phyloP scores from a whole-genome alignment of 2,329 filamentous ascomycete genomes.

The Pseudonectria buxi region DNA sequence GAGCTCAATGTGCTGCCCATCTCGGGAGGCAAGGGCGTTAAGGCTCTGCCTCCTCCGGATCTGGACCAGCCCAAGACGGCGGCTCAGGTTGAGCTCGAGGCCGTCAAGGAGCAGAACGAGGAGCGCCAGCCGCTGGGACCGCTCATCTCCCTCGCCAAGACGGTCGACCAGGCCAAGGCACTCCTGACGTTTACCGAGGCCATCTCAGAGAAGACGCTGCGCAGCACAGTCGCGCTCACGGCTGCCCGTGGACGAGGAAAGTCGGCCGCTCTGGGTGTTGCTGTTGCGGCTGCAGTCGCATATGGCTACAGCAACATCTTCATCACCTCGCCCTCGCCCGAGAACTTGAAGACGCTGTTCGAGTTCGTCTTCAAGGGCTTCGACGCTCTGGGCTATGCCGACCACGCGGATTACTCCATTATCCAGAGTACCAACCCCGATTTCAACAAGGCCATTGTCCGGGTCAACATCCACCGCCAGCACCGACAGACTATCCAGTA shows the following conservation, averaged over 20 bases:
- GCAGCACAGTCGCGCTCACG: slow-evolving; percentile 88
- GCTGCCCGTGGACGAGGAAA: slow-evolving; percentile 94
- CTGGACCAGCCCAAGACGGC: slow-evolving; percentile 66
- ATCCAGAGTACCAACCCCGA: slow-evolving; percentile 97
- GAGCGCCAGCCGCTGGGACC: slow-evolving; percentile 84
- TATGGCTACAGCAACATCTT: slow-evolving; percentile 99
- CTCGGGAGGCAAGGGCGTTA: slow-evolving; percentile 87
- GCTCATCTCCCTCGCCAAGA: slow-evolving; percentile 77
- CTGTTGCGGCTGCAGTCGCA: slow-evolving; percentile 87
- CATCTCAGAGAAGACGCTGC: slow-evolving; percentile 90
- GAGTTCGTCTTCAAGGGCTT: slow-evolving; percentile 99
- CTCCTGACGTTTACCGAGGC: slow-evolving; percentile 95
- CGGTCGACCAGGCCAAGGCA: slow-evolving; percentile 92
- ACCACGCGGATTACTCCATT: slow-evolving; percentile 96
- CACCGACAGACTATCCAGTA: slow-evolving; percentile 98
- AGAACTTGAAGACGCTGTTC: slow-evolving; percentile 97
- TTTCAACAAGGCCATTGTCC: slow-evolving; percentile 97
- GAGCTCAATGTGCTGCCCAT: slow-evolving; percentile 97
- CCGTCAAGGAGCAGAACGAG: slow-evolving; percentile 78
- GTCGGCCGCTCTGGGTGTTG: slow-evolving; percentile 89
- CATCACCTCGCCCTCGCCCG: slow-evolving; percentile 93
- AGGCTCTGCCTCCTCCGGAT: slow-evolving; percentile 70
- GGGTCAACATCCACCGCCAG: slow-evolving; percentile 90
- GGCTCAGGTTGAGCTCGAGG: slow-evolving; percentile 68
- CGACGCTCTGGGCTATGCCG: slow-evolving; percentile 85